Base-by-base conservation (phyloP, 257 asterid species). In the Cruciata laevipes region DNA sequence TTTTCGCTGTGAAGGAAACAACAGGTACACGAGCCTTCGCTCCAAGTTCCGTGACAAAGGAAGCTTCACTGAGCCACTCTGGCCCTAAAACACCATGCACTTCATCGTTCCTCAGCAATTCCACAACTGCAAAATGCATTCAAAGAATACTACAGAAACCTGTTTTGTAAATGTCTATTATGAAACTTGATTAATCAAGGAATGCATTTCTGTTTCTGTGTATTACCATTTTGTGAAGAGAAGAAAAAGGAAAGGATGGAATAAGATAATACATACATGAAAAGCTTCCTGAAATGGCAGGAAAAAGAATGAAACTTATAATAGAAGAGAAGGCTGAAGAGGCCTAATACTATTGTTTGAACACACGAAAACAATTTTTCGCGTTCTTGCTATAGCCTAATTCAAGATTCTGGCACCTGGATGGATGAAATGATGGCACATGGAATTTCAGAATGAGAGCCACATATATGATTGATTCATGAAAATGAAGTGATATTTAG, bases 11-110 rank as follows among this genome's bases (percentile, higher is more conserved):
- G 32, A 82, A 78, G 11, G 83, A 78, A 30, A 67, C 21, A 23
- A 76, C 13, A 38, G 93, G 93, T 1, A 88, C 81, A n/a, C 42
- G 85, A 25, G 66, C 64, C 71, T 69, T 74, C 42, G 72, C 69
- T 25, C 85, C 94, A 7, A 86, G 77, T 67, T 84, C 78, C 23
- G 81, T 79, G 21, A 79, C 66, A 61, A 88, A 71, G 6, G 70
- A 30, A 47, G 78, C 81, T 49, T 78, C 81, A 3, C 67, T 38
- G 30, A 79, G 64, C 23, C 18, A 72, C 55, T 77, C 82, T 20
- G 82, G 83, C 18, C 86, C 86, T 32, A 88, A 31, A 30, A 88
- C 64, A 24, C 87, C 87, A 14, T 75, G 83, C 53, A 82, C 90
- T 71, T 75, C 65, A 63, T 88, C 89, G 6, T 81, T 51, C 75